Conservation (phyloP, 106 monocot genomes). For the Platanthera zijinensis region DNA sequence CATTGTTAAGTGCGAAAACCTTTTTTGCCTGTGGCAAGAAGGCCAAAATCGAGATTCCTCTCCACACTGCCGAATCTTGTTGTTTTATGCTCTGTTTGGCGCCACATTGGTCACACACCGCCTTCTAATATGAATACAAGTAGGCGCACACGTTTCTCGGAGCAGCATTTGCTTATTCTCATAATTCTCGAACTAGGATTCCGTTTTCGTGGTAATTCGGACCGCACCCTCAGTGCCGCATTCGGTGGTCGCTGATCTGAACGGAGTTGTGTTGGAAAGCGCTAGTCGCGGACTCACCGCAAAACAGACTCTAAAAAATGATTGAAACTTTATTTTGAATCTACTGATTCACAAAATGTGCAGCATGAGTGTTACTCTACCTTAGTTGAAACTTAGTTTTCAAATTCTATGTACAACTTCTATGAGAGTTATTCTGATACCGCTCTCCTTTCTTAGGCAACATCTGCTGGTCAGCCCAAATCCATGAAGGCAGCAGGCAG, state of each 20-base stretch:
- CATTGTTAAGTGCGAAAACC: not conserved
- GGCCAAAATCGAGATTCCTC: not conserved
- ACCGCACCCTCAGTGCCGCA: too few relatives aligned
- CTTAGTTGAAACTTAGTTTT: not conserved
- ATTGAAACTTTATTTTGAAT: not conserved
- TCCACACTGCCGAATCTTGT: not conserved
- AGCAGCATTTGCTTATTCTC: too few relatives aligned
- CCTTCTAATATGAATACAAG: too few relatives aligned
- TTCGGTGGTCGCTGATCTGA: too few relatives aligned
- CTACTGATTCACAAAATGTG: not conserved
- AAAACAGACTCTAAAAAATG: not conserved
- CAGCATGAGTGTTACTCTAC: not conserved
- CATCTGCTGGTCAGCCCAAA: constrained; percentile 28
- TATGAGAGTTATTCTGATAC: not conserved
- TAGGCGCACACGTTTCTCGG: too few relatives aligned
- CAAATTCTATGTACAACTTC: not conserved
- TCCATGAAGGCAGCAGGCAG: constrained; percentile 27
- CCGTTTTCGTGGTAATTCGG: too few relatives aligned
- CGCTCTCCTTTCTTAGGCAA: constrained; percentile 17
- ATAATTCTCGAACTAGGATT: too few relatives aligned
- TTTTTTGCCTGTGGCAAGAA: not conserved
- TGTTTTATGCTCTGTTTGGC: not conserved
- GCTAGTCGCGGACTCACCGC: too few relatives aligned
- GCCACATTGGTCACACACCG: too few relatives aligned
- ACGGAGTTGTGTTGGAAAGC: too few relatives aligned